phyloP scores from a whole-genome alignment of 2,329 filamentous ascomycete genomes.

The Capronia americana region DNA sequence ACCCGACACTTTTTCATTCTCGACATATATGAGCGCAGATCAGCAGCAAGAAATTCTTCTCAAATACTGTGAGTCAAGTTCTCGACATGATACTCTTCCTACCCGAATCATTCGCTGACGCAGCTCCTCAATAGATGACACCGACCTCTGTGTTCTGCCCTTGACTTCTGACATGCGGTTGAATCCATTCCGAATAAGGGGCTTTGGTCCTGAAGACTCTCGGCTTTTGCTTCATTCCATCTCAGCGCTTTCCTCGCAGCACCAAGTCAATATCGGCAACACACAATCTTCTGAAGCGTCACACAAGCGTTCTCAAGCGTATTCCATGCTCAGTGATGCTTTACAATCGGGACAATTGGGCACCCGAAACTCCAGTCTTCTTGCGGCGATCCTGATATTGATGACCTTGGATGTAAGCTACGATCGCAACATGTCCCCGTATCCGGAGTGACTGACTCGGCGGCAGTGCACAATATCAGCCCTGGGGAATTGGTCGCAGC shows the following conservation, averaged over 20 bases:
- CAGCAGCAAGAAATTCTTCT: too few relatives aligned
- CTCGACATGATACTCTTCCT: too few relatives aligned
- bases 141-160: slow-evolving; percentile 16
- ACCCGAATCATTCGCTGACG: too few relatives aligned
- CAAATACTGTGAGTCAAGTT: too few relatives aligned
- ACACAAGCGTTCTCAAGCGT: neutral
- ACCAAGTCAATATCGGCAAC: neutral
- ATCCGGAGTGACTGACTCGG: too few relatives aligned
- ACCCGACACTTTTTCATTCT: too few relatives aligned
- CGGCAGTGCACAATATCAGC: too few relatives aligned
- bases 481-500: neutral
- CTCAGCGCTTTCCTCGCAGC: slow-evolving; percentile 16
- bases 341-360: neutral
- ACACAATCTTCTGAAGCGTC: neutral
- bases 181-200: slow-evolving; percentile 17
- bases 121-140: slow-evolving; percentile 14
- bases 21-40: too few relatives aligned
- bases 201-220: slow-evolving; percentile 4
- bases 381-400: slow-evolving; percentile 2
- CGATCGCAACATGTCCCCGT: neutral
- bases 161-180: slow-evolving; percentile 13
- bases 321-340: neutral
- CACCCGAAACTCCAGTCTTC: too few relatives aligned
- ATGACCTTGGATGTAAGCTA: slow-evolving; percentile 14
- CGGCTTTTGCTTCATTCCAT: slow-evolving; percentile 23